Evolutionary conservation across 352 stramenopile genomes (phyloP).

Genomic region (Aphanomyces euteiches): DNA sequence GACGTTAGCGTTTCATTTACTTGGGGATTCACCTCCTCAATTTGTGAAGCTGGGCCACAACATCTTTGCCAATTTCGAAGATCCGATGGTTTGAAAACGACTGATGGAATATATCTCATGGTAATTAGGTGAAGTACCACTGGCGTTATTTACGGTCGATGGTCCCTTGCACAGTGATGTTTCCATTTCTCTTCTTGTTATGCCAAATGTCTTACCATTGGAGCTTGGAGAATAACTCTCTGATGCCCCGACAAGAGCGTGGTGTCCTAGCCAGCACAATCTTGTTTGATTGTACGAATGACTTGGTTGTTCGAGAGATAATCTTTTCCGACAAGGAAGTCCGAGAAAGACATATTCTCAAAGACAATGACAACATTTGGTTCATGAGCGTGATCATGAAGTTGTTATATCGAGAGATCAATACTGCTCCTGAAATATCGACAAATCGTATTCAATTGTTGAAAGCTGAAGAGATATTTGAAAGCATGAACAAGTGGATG

Average conservation of each 20-base stretch:
- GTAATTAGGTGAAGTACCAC: conserved; percentile 75
- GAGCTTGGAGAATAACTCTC: conserved; percentile 68
- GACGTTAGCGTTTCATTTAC: conserved; percentile 78
- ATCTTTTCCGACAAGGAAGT: conserved; percentile 86
- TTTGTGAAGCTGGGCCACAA: conserved; percentile 73
- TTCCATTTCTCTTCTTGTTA: conserved; percentile 74
- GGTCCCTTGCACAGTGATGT: conserved; percentile 75
- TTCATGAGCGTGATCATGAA: conserved; percentile 84
- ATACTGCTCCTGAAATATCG: conserved; percentile 62
- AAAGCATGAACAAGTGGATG: conserved; percentile 83
- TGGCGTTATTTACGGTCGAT: conserved; percentile 75
- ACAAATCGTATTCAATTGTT: conserved; percentile 77
- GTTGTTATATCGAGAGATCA: conserved; percentile 72
- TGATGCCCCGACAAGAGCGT: conserved; percentile 77
- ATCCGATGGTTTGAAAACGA: conserved; percentile 62
- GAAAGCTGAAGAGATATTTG: conserved; percentile 84
- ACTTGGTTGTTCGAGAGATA: conserved; percentile 78
- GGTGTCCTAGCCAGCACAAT: conserved; percentile 69
- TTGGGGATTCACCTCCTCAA: conserved; percentile 69
- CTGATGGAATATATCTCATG: conserved; percentile 10
- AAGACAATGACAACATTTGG: conserved; percentile 82
- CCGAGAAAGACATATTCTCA: conserved; percentile 76
- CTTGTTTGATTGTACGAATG: conserved; percentile 84
- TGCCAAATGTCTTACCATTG: conserved; percentile 88
- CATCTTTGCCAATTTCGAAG: conserved; percentile 80